phyloP scores from a whole-genome alignment of 768 basidiomycete genomes.

The Cubamyces lactineus region DNA sequence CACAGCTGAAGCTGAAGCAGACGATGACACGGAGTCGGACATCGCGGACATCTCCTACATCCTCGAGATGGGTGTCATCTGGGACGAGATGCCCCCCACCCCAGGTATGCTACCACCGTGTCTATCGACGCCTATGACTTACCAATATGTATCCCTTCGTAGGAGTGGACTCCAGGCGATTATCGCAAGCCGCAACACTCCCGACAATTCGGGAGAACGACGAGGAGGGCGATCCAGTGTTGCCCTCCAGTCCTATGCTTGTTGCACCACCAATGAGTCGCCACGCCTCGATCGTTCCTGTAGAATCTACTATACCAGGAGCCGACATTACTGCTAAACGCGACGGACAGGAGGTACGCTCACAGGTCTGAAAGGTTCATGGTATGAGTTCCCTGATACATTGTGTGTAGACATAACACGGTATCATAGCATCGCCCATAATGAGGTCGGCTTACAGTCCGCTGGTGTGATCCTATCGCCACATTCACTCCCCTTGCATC shows the following conservation, averaged over 20 bases:
- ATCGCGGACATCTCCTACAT: background rate
- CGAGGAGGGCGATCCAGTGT: background rate
- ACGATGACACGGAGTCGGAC: background rate
- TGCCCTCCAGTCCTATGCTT: background rate
- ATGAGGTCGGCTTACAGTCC: no score
- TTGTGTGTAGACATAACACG: no score
- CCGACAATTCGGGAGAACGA: background rate
- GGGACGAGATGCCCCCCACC: conserved; percentile 3
- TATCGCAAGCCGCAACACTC: background rate
- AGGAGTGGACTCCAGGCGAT: background rate
- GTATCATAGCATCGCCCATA: no score
- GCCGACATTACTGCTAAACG: no score
- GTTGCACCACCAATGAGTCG: background rate
- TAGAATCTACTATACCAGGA: no score
- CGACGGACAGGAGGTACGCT: no score
- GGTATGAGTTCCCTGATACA: no score
- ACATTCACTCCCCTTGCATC: no score
- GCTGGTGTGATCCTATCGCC: no score
- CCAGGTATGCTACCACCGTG: background rate
- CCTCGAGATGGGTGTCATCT: background rate
- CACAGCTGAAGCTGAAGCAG: background rate
- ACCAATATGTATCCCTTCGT: background rate
- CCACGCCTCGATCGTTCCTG: no score
- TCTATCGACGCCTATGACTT: background rate
- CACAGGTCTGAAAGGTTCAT: no score